Evolutionary conservation across 1,284 basidiomycete species (phyloP).

Genomic region (Trichosporon sp.): DNA sequence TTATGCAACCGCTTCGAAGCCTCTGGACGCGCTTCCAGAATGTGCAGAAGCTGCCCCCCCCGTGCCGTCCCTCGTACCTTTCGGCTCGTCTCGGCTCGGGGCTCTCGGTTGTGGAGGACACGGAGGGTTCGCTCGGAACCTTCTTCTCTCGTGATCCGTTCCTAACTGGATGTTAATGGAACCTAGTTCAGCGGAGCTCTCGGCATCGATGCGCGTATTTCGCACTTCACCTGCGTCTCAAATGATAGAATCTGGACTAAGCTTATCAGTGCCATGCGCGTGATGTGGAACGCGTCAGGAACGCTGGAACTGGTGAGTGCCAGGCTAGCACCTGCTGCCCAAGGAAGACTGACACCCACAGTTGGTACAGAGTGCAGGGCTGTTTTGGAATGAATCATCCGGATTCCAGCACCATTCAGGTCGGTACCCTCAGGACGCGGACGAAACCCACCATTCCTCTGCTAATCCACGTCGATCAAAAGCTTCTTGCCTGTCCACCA

Average conservation of each 20-base stretch:
- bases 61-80: neutral
- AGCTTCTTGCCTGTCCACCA: no score
- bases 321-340: neutral
- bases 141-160: conserved; percentile 10
- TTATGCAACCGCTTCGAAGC: neutral
- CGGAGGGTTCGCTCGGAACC: conserved; percentile 9
- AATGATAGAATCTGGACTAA: neutral
- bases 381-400: neutral
- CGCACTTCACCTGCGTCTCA: neutral
- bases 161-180: neutral
- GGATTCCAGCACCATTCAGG: conserved; percentile 1
- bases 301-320: no score
- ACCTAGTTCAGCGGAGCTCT: neutral
- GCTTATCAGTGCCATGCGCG: neutral
- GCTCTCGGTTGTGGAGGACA: neutral
- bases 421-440: neutral
- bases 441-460: neutral
- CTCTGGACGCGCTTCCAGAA: neutral
- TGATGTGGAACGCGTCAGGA: neutral
- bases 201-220: neutral
- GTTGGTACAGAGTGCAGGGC: neutral
- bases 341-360: neutral
- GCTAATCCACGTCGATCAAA: neutral
- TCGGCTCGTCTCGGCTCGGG: conserved; percentile 4
- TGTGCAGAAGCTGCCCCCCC: neutral